Percentiles rank a stretch among this genome's conserved stretches.
phyloP scores from a whole-genome alignment of 2,329 filamentous ascomycete genomes.

The Venturia effusa region DNA sequence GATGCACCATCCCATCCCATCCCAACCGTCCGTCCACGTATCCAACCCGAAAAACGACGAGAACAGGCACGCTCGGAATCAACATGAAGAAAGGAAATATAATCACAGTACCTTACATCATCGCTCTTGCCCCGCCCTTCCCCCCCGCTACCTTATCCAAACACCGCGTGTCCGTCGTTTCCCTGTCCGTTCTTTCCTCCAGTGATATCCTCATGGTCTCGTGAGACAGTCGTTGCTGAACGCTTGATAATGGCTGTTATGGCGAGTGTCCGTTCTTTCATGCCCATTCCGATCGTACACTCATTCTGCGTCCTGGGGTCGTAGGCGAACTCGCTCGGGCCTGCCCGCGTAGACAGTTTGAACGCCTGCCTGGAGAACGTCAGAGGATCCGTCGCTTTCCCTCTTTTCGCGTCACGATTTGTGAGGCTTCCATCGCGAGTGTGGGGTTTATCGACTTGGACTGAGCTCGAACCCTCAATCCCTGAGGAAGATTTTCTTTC shows the following conservation, averaged over 20 bases:
- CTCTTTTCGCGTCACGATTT: not conserved
- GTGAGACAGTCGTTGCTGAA: not conserved
- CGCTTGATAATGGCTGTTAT: not conserved
- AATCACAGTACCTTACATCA: not conserved
- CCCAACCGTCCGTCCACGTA: too few relatives aligned
- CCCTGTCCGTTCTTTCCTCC: not conserved
- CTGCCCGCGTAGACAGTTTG: not conserved
- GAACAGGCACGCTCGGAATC: not conserved
- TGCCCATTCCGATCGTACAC: not conserved
- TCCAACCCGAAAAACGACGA: not conserved
- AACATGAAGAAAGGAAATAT: not conserved
- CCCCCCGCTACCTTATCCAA: not conserved
- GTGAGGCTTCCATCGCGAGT: too few relatives aligned
- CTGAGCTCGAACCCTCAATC: not conserved
- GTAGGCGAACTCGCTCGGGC: not conserved
- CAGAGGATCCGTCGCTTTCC: not conserved
- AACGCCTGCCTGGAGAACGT: not conserved
- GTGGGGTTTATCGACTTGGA: not conserved
- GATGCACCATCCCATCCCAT: not conserved
- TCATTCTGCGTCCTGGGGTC: not conserved
- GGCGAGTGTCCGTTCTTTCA: not conserved
- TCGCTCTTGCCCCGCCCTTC: not conserved
- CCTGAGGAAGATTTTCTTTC: not conserved
- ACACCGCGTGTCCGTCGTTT: not conserved
- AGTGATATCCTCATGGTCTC: not conserved